Evolutionary conservation across 352 stramenopile species (phyloP), one percentile per base, ranked within the genome.

Genomic region (Phytophthora fragariae): DNA sequence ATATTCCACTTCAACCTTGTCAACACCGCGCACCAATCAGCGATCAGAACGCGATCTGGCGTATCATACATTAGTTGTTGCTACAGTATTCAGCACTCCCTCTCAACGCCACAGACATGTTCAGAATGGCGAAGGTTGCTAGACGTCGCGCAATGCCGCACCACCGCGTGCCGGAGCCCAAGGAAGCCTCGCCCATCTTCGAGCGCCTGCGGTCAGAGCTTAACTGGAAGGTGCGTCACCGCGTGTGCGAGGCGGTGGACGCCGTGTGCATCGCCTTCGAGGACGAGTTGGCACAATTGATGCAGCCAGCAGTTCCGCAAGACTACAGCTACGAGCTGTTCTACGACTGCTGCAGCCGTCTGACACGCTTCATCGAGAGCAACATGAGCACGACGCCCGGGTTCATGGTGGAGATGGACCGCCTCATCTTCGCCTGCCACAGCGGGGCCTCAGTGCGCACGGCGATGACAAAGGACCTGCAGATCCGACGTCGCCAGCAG

Each of bases 391-490:
- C 82, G 39, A 87, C 82, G 64, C 68, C 76, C n/a, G 84, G 84
- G n/a, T 92, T 92, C 67, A 54, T 71, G 24, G 58, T 82, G 74
- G 79, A 92, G 54, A 92, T 92, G 84, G 84, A 90, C 58, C 84
- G 84, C 56, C 77, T 90, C 55, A 89, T 92, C 47, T 62, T 89
- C 35, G 82, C 84, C 14, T 92, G 84, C 65, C 82, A 90, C 63
- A 89, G 75, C 61, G 77, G 77, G 15, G 77, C 77, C 15, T 76
- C 79, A 55, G 29, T 89, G 46, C 58, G 62, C 19, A 76, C 70
- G 1, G 77, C 86, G 9, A 76, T 89, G 53, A 90, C 77, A 11
- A 85, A 86, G 55, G 77, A 82, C 10, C 33, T 90, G 11, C 83
- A 70, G 54, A 87, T 90, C 65, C 29, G 70, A 46, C 37, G 70